These are phyloP conservation scores for Geotrichum reessii DNA, from an alignment of 1,139 yeast genomes.

Conservation along the genomic window DNA sequence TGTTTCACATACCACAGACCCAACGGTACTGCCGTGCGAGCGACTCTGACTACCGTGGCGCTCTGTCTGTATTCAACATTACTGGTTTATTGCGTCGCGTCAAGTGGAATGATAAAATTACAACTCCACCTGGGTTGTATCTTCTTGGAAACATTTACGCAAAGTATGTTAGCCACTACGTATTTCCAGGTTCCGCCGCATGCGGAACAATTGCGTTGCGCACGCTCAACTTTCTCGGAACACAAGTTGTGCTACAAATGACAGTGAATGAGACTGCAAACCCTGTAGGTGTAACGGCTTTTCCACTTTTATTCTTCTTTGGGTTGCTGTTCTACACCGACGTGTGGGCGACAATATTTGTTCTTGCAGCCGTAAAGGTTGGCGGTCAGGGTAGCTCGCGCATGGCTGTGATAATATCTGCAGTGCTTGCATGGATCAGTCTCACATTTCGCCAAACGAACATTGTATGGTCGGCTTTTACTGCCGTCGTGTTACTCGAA, in stretches of 20 bases:
- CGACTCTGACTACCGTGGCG: constrained; percentile 17
- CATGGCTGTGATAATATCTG: constrained; percentile 19
- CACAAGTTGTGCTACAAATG: constrained; percentile 49
- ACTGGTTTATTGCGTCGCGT: constrained; percentile 3
- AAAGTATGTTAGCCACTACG: background rate
- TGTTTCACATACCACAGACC: constrained; percentile 80
- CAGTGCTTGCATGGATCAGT: constrained; percentile 28
- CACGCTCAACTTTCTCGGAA: constrained; percentile 59
- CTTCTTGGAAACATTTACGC: constrained; percentile 49
- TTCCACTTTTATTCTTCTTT: constrained; percentile 70
- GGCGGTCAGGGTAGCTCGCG: constrained; percentile 24
- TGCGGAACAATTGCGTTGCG: constrained; percentile 46
- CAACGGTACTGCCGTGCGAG: constrained; percentile 53
- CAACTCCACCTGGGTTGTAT: constrained; percentile 96
- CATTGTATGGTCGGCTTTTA: constrained; percentile 73
- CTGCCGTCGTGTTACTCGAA: constrained; percentile 31
- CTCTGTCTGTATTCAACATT: constrained; percentile 39
- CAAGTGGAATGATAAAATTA: constrained; percentile 81
- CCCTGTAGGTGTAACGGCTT: constrained; percentile 36
- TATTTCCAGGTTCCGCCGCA: background rate
- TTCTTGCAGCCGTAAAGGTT: constrained; percentile 47
- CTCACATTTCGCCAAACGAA: constrained; percentile 85
- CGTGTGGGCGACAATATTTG: constrained; percentile 77
- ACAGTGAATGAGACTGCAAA: constrained; percentile 41
- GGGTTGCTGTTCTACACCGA: constrained; percentile 84